Conservation (phyloP, 805 yeast genomes). For the Schizosaccharomyces cryophilus region DNA sequence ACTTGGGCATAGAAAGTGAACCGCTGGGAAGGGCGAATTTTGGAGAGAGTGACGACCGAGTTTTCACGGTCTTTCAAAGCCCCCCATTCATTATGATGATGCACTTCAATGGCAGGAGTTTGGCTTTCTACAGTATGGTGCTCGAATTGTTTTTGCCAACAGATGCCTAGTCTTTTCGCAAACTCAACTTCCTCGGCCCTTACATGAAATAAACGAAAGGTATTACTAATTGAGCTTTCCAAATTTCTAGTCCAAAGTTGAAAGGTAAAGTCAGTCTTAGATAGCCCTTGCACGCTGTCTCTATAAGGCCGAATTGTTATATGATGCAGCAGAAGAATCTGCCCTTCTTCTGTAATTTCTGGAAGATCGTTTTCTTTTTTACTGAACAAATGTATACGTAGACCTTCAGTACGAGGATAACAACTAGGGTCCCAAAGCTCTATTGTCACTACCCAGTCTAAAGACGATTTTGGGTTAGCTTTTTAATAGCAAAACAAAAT, state of each 20-base stretch:
- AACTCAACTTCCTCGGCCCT: too few species aligned
- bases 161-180: too few species aligned
- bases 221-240: neutral
- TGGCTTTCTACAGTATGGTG: too few species aligned
- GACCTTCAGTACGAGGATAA: neutral
- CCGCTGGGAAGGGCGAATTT: neutral
- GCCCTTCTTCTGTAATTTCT: neutral
- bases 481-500: neutral
- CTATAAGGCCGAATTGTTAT: neutral
- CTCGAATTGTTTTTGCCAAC: too few species aligned
- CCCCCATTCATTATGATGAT: too few species aligned
- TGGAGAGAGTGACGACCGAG: neutral
- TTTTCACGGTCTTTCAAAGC: neutral
- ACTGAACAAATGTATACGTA: neutral
- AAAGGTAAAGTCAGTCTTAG: neutral
- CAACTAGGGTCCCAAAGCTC: neutral
- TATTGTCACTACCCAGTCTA: neutral
- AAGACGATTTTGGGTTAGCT: neutral
- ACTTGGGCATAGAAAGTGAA: neutral
- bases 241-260: neutral
- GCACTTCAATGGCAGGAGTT: too few species aligned
- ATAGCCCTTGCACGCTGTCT: neutral
- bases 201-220: neutral
- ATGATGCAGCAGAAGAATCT: neutral
- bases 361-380: neutral